Evolutionary conservation across 768 basidiomycete genomes (phyloP).

Genomic region (Collybia sordida): DNA sequence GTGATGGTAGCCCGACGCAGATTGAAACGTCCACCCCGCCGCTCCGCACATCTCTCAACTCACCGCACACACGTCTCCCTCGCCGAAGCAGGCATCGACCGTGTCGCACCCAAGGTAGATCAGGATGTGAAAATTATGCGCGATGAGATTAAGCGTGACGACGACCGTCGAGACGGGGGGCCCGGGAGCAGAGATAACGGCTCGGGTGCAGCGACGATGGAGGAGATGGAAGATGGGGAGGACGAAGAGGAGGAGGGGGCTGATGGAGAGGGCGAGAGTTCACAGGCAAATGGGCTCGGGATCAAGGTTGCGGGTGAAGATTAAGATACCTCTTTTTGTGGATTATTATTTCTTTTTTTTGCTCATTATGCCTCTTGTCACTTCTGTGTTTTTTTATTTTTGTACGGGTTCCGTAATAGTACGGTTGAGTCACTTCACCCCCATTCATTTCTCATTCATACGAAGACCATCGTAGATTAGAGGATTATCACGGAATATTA

Average conservation of each 20-base stretch:
- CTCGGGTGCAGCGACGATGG: constrained; percentile 11
- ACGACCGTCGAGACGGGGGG: constrained; percentile 45
- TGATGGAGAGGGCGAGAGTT: constrained; percentile 24
- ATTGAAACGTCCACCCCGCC: constrained; percentile 83
- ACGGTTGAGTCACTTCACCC: no score
- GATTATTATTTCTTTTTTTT: not conserved
- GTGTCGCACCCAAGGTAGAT: constrained; percentile 83
- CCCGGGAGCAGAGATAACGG: constrained; percentile 26
- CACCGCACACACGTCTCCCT: constrained; percentile 84
- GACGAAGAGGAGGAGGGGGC: constrained; percentile 25
- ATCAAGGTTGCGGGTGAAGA: constrained; percentile 2
- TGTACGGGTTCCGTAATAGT: no score
- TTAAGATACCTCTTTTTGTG: not conserved
- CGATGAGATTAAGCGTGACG: constrained; percentile 71
- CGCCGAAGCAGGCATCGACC: constrained; percentile 86
- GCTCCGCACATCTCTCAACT: constrained; percentile 76
- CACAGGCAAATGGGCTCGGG: not conserved
- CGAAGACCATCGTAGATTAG: no score
- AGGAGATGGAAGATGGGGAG: not conserved
- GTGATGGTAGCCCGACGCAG: constrained; percentile 96
- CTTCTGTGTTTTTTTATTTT: no score
- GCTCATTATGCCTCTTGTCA: no score
- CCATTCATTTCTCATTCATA: no score
- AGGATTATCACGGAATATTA: no score
- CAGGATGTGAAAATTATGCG: constrained; percentile 81